Evolutionary conservation across 2,329 filamentous ascomycete genomes (phyloP), one percentile per base, ranked within the genome.

Genomic region (Diplodia scrobiculata): DNA sequence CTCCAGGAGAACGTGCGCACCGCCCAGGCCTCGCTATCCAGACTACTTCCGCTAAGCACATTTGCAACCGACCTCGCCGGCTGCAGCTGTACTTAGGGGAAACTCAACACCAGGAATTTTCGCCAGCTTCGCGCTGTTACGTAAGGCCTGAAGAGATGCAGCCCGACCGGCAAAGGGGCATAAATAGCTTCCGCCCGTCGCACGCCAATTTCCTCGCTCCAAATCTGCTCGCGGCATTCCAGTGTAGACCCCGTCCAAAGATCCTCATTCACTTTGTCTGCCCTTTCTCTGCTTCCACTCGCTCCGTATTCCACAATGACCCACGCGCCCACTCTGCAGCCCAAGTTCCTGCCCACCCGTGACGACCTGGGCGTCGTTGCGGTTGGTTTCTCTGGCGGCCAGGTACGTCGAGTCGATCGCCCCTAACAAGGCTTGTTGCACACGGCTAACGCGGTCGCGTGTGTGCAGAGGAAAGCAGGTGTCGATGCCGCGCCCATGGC

Each of bases 341-440:
- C 86, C 68, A 92, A 90, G 75, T 98, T 97, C 82, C 89, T 98
- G 72, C 84, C 89, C 69, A 84, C 89, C 75, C 86, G 88, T 36
- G 84, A 91, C 74, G 89, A 98, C 74, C 84, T 99, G 70, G 95
- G 94, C 69, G 86, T 99, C 66, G 92, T 98, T 45, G 92, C 94
- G 59, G 95, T 98, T 45, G 94, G 94, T 69, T 99, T 98, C 83
- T 96, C 92, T 64, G 94, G 94, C 71, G 95, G 95, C 66, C 95
- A 97, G 87, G 92, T 95, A 87, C 72, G 19, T 10, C 25, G 27
- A 13, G 32, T 21, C n/a, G 29, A 51, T 13, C 48, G 11, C 17
- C 25, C 10, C 51, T 11, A 25, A 25, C 34, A 25, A 5, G 25
- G 25, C 51, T 13, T 4, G 48, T 66, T 69, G 68, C 67, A 62